Base-by-base conservation (phyloP, 371 early-diverging fungal genomes). In the Syncephalastrum racemosum region DNA sequence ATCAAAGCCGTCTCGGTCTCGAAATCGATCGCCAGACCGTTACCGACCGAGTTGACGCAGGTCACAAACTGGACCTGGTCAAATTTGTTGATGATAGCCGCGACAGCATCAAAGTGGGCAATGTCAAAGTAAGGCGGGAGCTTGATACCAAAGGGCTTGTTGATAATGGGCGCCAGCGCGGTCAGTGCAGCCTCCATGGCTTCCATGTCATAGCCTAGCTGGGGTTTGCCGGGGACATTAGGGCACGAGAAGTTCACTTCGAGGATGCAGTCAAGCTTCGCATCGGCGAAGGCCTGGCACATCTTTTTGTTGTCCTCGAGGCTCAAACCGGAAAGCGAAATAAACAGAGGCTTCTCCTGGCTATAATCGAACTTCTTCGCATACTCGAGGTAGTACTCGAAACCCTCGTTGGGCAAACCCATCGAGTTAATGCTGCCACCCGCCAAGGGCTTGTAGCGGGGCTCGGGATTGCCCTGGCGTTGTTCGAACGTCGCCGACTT, bases 171-270 rank as follows among this genome's bases (percentile, higher is more conserved):
- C 24, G 76, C 74, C 53, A 79, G 64, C 4, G 65, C 64, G 20
- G 58, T 54, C 50, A 79, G 56, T 14, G 73, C 70, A 14, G 61
- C 54, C n/a, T 71, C 74, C 76, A 79, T 75, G 48, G 73, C 76
- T 52, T 75, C 76, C 41, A 76, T 53, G 52, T 79, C 79, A 44
- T 79, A 79, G 13, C 76, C 76, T 4, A 76, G 55, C 50, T 75
- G 79, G 18, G 79, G 79, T 45, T 79, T 79, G 40, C 76, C 76
- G 15, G 79, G 76, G 4, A 79, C 74, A 36, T 79, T 79, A 24
- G 79, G 79, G 56, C 79, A 79, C 16, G 79, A 79, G 40, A 74
- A 76, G 63, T 79, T 79, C 56, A 79, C 52, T 55, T 79, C 79
- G 10, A 79, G 54, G 10, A 76, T 51, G 44, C 73, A 72, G 42